Base-by-base conservation (phyloP, 1,284 basidiomycete species). In the Boletus mariae region DNA sequence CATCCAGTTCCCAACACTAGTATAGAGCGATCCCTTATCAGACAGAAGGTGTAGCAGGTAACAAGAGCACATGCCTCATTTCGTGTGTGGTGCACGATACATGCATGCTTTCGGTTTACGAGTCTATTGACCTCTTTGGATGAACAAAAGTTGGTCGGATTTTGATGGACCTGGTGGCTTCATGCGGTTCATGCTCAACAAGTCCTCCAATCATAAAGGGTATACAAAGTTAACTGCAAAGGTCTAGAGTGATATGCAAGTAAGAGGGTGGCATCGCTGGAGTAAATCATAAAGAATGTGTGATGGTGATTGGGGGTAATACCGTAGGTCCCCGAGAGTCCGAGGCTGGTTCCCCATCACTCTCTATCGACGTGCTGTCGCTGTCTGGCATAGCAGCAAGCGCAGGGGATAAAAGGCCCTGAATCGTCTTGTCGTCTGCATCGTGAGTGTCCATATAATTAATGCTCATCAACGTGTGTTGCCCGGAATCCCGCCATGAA, bases 401-500 rank as follows among this genome's bases (percentile, higher is more conserved):
- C 34, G 72, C 65, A n/a, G 71, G 68, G 23, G 73, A 68, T 56
- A 63, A 62, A 59, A 59, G 66, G 58, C 46, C 68, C 59, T 42
- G 69, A 66, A 51, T 63, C 59, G 56, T 66, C 52, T 57, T 55
- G 34, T 65, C 61, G 26, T 67, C 60, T 55, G 51, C 57, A 51
- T 67, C 69, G 12, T 59, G 62, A 47, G 59, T 56, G 43, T 63
- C 48, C 26, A 45, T 20, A 29, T 48, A 44, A 26, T 31, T 13
- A 28, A 52, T 51, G 45, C 60, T 52, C 35, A 42, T 51, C 42
- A 49, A 51, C 40, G 17, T 32, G 9, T 56, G 41, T 56, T 66
- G 66, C 31, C 63, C 66, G 4, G 67, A 71, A 58, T 73, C 77
- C 49, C 75, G 74, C 82, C 84, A 88, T 17, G 74, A 72, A 42